Evolutionary conservation across 768 basidiomycete genomes (phyloP).

Genomic region (Termitomyces eurrhizus): DNA sequence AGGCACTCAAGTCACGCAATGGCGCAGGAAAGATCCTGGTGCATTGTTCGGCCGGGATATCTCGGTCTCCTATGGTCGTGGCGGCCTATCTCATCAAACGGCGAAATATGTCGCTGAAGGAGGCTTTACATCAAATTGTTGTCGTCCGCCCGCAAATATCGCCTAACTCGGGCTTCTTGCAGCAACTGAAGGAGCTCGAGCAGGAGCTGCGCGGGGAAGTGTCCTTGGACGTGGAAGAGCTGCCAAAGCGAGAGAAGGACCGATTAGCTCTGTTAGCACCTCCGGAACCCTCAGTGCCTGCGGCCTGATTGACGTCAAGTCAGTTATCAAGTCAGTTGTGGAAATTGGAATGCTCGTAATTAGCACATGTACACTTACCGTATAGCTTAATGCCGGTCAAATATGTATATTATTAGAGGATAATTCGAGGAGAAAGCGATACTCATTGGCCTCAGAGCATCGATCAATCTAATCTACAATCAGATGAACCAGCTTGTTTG

Average conservation of each 20-base stretch:
- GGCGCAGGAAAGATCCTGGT: background rate
- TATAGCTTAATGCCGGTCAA: background rate
- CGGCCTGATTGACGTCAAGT: background rate
- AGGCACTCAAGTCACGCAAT: slow-evolving; percentile 1
- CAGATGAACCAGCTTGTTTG: too few species aligned
- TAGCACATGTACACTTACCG: background rate
- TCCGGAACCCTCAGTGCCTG: background rate
- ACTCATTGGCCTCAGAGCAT: background rate
- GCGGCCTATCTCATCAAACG: background rate
- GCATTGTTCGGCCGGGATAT: background rate
- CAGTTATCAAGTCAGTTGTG: too few species aligned
- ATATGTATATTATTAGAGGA: too few species aligned
- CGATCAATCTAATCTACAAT: background rate
- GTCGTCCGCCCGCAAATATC: background rate
- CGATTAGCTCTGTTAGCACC: background rate
- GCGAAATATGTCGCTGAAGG: background rate
- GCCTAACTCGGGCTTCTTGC: background rate
- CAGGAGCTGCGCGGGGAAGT: background rate
- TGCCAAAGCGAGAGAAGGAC: slow-evolving; percentile 1
- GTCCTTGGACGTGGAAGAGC: background rate
- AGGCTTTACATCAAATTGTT: background rate
- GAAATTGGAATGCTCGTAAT: background rate
- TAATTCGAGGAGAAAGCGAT: too few species aligned
- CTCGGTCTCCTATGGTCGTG: background rate
- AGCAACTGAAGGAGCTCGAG: background rate